These are phyloP conservation scores for Backusella psychrophila DNA, from an alignment of 192 early-diverging fungal species.

Conservation along the genomic window DNA sequence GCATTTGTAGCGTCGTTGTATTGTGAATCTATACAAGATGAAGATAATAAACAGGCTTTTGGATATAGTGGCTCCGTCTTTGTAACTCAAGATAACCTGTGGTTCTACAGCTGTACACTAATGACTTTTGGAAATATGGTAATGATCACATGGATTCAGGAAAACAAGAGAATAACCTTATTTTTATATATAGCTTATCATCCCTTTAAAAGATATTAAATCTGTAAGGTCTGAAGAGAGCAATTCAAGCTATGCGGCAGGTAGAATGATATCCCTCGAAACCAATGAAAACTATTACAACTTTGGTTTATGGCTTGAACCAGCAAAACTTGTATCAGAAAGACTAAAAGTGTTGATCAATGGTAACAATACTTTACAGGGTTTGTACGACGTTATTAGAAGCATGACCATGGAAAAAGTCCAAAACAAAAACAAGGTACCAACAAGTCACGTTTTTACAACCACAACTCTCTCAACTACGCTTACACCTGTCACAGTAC, in stretches of 20 bases:
- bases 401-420: neutral
- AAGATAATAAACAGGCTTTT: neutral
- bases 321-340: conserved; percentile 22
- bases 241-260: conserved; percentile 12
- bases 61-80: conserved; percentile 51
- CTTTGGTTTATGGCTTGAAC: conserved; percentile 25
- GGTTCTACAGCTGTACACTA: conserved; percentile 60
- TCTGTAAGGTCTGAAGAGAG: conserved; percentile 26
- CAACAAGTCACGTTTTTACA: conserved; percentile 16
- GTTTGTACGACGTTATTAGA: conserved; percentile 20
- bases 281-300: neutral
- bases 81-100: conserved; percentile 60
- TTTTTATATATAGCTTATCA: conserved; percentile 33
- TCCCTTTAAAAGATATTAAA: conserved; percentile 43
- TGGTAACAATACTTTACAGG: conserved; percentile 15
- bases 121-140: conserved; percentile 60
- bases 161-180: neutral
- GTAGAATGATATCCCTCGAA: conserved; percentile 5
- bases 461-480: conserved; percentile 13
- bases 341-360: conserved; percentile 20
- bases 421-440: conserved; percentile 1
- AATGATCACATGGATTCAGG: neutral
- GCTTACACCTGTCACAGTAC: conserved; percentile 21
- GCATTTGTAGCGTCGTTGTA: conserved; percentile 26
- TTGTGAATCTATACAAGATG: conserved; percentile 9